Evolutionary conservation across 2,329 filamentous ascomycete genomes (phyloP), one percentile per base, ranked within the genome.

Genomic region (Rutstroemia sp.): DNA sequence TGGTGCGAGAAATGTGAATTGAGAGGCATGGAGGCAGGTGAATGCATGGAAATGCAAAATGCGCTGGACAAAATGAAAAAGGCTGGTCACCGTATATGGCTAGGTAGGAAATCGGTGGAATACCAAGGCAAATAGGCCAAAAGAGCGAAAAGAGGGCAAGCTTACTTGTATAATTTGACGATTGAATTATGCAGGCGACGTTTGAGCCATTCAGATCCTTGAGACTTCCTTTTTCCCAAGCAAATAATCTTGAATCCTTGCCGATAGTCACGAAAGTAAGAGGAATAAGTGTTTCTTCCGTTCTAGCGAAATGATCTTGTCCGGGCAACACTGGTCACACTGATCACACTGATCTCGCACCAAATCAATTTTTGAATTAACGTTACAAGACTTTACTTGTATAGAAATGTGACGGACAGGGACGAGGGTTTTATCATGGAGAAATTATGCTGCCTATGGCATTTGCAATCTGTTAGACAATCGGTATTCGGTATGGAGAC

Each of bases 51-150:
- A 42, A 55, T 55, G 53, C 53, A 55, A 55, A 55, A 51, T 55
- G 53, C 47, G 53, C 53, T 55, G 53, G 53, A 44, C 47, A 45
- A 48, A 44, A 55, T 42, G 38, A n/a, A 30, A 48, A 51, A 50
- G 53, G 53, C 53, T 55, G 53, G 53, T 55, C 38, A 44, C 46
- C 38, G 46, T 55, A 55, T 48, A 21, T 45, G 19, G 42, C 42
- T 21, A 46, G 42, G 39, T 19, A 19, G 39, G 16, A 17, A 42
- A 5, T 42, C 36, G 17, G 16, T 42, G 16, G 39, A 17, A 42
- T 34, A 34, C 30, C 30, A 34, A 12, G 30, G 30, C 12, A 27
- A 40, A 51, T 5, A 38, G 40, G 38, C 16, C 9, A 21, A 46
- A 30, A 17, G n/a, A 10, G 45, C n/a, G 34, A 48, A n/a, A 48